phyloP scores from a whole-genome alignment of 2,329 filamentous ascomycete species.

The Stachybotrys chartarum region DNA sequence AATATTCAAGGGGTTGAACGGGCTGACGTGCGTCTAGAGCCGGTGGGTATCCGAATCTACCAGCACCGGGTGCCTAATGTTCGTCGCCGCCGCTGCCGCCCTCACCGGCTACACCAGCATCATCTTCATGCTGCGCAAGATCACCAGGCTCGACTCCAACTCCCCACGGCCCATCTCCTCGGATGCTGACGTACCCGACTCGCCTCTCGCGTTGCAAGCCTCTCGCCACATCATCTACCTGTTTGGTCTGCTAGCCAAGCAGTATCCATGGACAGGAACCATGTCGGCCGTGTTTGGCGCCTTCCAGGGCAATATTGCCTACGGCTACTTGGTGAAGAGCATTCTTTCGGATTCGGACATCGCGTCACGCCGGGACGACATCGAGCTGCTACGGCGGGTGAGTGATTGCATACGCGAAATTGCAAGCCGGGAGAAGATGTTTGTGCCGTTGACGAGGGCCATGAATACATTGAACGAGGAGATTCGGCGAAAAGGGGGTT shows the following conservation, averaged over 20 bases:
- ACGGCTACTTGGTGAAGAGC: background rate
- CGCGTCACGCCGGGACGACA: background rate
- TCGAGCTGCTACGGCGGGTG: background rate
- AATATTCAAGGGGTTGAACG: background rate
- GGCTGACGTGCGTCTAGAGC: background rate
- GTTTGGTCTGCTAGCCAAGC: background rate
- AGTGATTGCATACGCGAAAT: background rate
- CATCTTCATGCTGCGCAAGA: background rate
- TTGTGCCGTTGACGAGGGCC: background rate
- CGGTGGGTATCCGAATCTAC: background rate
- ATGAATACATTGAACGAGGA: background rate
- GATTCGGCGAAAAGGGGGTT: background rate
- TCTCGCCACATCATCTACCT: background rate
- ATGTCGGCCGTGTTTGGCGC: background rate
- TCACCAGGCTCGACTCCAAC: background rate
- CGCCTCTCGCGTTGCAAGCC: background rate
- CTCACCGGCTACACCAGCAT: background rate
- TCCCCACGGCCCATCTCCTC: background rate
- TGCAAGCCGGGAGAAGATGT: background rate
- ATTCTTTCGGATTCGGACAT: background rate
- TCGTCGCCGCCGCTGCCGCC: background rate
- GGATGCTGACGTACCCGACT: background rate
- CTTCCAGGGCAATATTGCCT: background rate
- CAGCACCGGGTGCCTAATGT: background rate
- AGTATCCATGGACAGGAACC: background rate